Conservation (phyloP, 805 yeast genomes). For the Starmera caribaea region DNA sequence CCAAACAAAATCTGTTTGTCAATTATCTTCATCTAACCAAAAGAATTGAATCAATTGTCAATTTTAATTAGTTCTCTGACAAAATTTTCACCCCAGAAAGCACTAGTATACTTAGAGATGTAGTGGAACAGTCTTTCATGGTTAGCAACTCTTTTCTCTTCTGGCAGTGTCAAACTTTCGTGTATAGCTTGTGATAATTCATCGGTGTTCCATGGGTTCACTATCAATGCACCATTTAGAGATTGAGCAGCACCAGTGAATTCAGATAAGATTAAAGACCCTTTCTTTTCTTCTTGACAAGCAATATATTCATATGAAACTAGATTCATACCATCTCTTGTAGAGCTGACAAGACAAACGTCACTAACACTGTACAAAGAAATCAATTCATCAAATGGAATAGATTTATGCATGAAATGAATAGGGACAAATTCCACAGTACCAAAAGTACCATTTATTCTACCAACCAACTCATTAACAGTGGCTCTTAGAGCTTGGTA, state of each 20-base stretch:
- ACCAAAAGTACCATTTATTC: conserved; percentile 94
- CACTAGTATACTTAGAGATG: conserved; percentile 88
- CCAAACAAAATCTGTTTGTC: too few relatives aligned
- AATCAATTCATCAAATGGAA: conserved; percentile 85
- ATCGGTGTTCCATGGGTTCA: conserved; percentile 98
- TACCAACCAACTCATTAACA: conserved; percentile 92
- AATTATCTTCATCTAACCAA: too few relatives aligned
- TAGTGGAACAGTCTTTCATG: conserved; percentile 80
- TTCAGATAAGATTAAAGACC: conserved; percentile 82
- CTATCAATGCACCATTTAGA: conserved; percentile 84
- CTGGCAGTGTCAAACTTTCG: conserved; percentile 79
- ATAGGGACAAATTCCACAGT: conserved; percentile 97
- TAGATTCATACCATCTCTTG: conserved; percentile 97
- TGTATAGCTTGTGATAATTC: conserved; percentile 79
- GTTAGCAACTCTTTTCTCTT: conserved; percentile 69
- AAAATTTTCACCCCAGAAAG: conserved; percentile 95
- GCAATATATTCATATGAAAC: conserved; percentile 96
- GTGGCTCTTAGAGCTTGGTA: conserved; percentile 89
- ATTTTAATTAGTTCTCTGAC: conserved; percentile 69
- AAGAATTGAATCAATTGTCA: conserved; percentile 6
- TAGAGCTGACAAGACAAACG: conserved; percentile 85
- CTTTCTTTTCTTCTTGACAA: conserved; percentile 80
- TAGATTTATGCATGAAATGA: conserved; percentile 89
- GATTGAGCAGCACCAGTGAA: conserved; percentile 99
- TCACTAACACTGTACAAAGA: conserved; percentile 81